Evolutionary conservation across 352 stramenopile species (phyloP).

Genomic region (Globisporangium echinulatum): DNA sequence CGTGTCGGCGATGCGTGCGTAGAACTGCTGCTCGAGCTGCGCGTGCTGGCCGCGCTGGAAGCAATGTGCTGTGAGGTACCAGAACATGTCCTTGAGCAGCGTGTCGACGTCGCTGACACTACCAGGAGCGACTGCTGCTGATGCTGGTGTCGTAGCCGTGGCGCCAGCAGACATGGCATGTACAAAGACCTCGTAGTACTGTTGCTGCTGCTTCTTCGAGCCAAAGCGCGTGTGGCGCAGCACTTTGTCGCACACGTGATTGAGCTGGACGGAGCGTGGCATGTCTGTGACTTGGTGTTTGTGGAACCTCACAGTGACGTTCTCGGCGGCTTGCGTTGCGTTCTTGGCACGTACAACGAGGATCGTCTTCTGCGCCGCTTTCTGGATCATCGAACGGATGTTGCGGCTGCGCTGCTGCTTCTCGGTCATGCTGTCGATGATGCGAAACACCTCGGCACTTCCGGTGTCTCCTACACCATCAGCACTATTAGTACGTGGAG

Average conservation of each 20-base stretch:
- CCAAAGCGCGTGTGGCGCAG: constrained; percentile 30
- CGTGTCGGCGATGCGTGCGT: constrained; percentile 58
- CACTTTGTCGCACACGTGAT: constrained; percentile 41
- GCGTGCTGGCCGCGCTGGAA: constrained; percentile 47
- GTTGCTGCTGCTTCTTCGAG: constrained; percentile 20
- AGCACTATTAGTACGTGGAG: neutral
- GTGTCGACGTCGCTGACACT: constrained; percentile 26
- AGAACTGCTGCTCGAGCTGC: constrained; percentile 35
- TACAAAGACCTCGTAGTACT: constrained; percentile 44
- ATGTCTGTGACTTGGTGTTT: constrained; percentile 37
- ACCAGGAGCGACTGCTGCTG: constrained; percentile 1
- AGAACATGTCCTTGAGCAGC: constrained; percentile 73
- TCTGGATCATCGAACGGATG: constrained; percentile 56
- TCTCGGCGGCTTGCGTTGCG: constrained; percentile 56
- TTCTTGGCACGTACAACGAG: constrained; percentile 69
- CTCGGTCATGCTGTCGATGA: constrained; percentile 44
- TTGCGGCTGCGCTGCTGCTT: constrained; percentile 46
- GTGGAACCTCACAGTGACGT: constrained; percentile 56
- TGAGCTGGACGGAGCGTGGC: constrained; percentile 46
- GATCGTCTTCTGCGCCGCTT: constrained; percentile 65
- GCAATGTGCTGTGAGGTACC: constrained; percentile 51
- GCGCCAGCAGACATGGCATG: neutral
- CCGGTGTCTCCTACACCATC: constrained; percentile 8
- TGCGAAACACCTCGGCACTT: constrained; percentile 33
- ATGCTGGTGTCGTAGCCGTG: no score